These are phyloP conservation scores for Ceratocystis huliohia DNA, from an alignment of 2,329 filamentous ascomycete genomes.

Conservation along the genomic window DNA sequence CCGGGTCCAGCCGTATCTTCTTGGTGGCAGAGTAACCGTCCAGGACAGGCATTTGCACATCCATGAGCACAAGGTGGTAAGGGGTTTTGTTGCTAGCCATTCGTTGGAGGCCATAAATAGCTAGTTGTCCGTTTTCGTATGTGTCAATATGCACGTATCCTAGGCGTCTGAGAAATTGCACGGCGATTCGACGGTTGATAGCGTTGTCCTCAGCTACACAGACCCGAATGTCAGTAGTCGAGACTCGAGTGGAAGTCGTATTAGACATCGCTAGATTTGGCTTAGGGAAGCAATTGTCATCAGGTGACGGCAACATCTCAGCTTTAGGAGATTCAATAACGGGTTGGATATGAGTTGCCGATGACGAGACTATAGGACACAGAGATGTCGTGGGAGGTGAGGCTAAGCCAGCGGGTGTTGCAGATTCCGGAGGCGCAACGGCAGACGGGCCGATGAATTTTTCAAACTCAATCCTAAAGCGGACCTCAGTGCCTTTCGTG, in stretches of 20 bases:
- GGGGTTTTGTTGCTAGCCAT: constrained; percentile 59
- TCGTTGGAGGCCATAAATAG: constrained; percentile 69
- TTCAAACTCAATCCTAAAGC: constrained; percentile 74
- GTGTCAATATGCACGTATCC: constrained; percentile 73
- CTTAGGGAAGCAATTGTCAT: not conserved
- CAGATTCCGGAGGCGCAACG: constrained; percentile 4
- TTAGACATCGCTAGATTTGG: constrained; percentile 27
- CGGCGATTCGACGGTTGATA: constrained; percentile 88
- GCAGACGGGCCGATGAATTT: constrained; percentile 35
- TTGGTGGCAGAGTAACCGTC: constrained; percentile 88
- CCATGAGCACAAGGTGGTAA: constrained; percentile 88
- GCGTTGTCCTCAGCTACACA: constrained; percentile 93
- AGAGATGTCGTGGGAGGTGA: not conserved
- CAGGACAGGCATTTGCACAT: constrained; percentile 88
- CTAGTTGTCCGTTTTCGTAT: constrained; percentile 79
- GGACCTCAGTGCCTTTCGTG: constrained; percentile 56
- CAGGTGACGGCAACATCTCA: constrained; percentile 2
- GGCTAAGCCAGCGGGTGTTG: not conserved
- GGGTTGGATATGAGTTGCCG: not conserved
- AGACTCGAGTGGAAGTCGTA: constrained; percentile 58
- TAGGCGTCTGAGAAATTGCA: constrained; percentile 76
- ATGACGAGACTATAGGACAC: not conserved
- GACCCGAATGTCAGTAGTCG: constrained; percentile 66
- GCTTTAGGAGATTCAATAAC: not conserved
- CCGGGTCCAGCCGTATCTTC: constrained; percentile 61